phyloP scores from a whole-genome alignment of 176 grass and related monocot genomes.

The Saccharum officinarum region DNA sequence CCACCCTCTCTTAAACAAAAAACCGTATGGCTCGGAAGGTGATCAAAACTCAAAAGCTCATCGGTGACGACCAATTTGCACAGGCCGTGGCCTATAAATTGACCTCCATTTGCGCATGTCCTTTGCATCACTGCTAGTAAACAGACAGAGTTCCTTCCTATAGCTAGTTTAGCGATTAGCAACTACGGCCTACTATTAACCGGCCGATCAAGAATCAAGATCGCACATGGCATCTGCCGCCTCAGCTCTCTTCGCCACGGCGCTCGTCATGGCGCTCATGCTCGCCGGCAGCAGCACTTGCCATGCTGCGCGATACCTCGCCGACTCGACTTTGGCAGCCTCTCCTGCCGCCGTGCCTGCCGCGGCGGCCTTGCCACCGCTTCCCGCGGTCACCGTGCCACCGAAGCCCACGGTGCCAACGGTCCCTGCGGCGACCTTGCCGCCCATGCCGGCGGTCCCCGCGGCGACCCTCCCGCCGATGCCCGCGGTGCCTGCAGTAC shows the following conservation, averaged over 20 bases:
- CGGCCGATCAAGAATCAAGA: neutral
- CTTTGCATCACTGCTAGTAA: neutral
- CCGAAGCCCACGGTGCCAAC: neutral
- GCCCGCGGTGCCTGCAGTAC: neutral
- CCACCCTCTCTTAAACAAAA: neutral
- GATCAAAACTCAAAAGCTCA: neutral
- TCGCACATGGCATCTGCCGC: neutral
- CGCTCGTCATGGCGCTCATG: slow-evolving; percentile 13
- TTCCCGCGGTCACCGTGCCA: neutral
- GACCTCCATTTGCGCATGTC: neutral
- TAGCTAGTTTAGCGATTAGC: neutral
- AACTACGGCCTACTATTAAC: too few species aligned
- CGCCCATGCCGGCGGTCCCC: neutral
- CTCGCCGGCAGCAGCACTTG: neutral
- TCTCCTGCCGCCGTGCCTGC: neutral
- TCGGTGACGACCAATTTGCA: neutral
- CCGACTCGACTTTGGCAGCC: neutral
- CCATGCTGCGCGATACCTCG: slow-evolving; percentile 14
- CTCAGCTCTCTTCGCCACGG: neutral
- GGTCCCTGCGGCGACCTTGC: neutral
- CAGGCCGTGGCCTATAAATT: neutral
- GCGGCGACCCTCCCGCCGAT: neutral
- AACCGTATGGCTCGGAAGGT: neutral
- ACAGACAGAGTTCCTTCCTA: neutral
- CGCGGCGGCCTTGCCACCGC: neutral